Conservation (phyloP, 2,329 filamentous ascomycete species). For the Aspergillus phoenicis region DNA sequence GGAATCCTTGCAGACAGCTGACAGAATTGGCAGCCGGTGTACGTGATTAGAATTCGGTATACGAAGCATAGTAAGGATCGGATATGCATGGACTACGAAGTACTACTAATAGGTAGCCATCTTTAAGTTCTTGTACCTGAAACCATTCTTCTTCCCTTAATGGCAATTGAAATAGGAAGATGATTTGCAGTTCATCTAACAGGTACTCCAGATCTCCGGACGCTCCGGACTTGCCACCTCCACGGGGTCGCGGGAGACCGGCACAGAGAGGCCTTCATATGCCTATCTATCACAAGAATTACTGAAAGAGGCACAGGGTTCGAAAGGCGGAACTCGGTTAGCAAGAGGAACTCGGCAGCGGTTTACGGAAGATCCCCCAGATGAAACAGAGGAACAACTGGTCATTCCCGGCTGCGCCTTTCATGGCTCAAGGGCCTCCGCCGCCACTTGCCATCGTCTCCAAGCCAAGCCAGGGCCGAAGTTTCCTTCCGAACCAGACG, state of each 20-base stretch:
- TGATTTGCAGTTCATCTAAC: not conserved
- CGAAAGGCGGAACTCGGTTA: slow-evolving; percentile 32
- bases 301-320: not conserved
- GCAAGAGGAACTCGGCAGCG: slow-evolving; percentile 23
- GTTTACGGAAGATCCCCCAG: slow-evolving; percentile 28
- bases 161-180: not conserved
- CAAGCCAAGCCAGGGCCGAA: slow-evolving; percentile 20
- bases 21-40: not conserved
- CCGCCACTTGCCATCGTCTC: slow-evolving; percentile 16
- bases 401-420: slow-evolving; percentile 7
- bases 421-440: slow-evolving; percentile 10
- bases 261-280: not conserved
- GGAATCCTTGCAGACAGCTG: not conserved
- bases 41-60: not conserved
- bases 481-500: slow-evolving; percentile 22
- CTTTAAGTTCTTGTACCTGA: not conserved
- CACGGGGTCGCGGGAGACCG: not conserved
- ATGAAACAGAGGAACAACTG: slow-evolving; percentile 8
- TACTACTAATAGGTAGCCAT: not conserved
- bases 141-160: not conserved
- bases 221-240: slow-evolving; percentile 2
- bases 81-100: not conserved
- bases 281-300: not conserved
- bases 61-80: not conserved
- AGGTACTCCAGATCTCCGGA: not conserved